These are phyloP conservation scores for Rhodotorula graminis DNA, from an alignment of 768 basidiomycete genomes.

Conservation along the genomic window DNA sequence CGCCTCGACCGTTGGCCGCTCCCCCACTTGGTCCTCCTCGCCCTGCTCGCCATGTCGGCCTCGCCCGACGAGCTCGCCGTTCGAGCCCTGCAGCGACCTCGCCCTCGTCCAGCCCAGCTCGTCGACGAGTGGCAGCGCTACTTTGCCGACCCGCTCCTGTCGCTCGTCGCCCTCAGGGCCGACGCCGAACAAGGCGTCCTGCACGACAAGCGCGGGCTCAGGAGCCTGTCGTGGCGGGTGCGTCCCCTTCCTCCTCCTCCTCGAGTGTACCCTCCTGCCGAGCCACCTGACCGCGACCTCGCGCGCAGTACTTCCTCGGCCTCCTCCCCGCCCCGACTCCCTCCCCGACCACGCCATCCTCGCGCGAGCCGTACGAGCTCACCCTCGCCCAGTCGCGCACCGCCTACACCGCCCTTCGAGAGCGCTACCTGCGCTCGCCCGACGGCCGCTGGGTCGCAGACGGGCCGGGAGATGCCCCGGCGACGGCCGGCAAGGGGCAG, in stretches of 20 bases:
- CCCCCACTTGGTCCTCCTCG: no score
- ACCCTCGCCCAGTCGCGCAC: slow-evolving; percentile 35
- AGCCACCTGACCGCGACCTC: not conserved
- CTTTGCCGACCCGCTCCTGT: slow-evolving; percentile 28
- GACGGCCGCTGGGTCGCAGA: slow-evolving; percentile 75
- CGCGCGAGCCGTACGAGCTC: slow-evolving; percentile 33
- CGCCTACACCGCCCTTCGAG: slow-evolving; percentile 56
- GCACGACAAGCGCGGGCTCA: slow-evolving; percentile 2
- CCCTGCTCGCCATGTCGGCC: not conserved
- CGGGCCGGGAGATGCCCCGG: slow-evolving; percentile 51
- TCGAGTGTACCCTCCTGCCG: slow-evolving; percentile 1
- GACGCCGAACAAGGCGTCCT: slow-evolving; percentile 17
- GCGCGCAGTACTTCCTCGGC: slow-evolving; percentile 31
- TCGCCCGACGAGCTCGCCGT: not conserved
- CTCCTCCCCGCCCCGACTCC: slow-evolving; percentile 28
- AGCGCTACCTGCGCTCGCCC: slow-evolving; percentile 72
- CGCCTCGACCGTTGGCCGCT: no score
- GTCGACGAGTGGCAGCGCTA: slow-evolving; percentile 16
- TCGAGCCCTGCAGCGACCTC: not conserved
- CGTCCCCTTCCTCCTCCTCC: not conserved
- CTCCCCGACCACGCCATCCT: slow-evolving; percentile 8
- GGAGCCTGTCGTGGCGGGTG: slow-evolving; percentile 40
- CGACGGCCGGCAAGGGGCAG: slow-evolving; percentile 60
- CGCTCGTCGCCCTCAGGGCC: slow-evolving; percentile 14
- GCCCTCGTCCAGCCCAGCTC: not conserved